Percentiles rank a stretch among this genome's conserved stretches.
These are phyloP conservation scores for Sphagnum fallax DNA, from an alignment of 228 moss, liverwort and hornwort species.

Conservation along the genomic window DNA sequence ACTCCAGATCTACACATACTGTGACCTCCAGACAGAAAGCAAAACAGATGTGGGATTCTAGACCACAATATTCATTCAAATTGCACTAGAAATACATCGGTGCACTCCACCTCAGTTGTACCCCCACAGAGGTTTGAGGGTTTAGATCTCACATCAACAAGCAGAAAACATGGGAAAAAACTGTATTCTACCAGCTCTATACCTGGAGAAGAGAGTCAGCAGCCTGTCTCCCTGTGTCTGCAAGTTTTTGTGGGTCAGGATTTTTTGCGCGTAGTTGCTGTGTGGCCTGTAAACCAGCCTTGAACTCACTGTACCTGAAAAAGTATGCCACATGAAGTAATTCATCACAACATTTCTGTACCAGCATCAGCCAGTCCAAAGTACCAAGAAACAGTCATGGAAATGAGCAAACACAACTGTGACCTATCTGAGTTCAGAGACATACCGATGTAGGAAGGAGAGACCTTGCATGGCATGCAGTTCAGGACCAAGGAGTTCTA, in stretches of 20 bases:
- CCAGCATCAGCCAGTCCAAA: no score
- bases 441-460: slow-evolving; percentile 69
- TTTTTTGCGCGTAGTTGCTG: slow-evolving; percentile 67
- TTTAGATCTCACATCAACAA: no score
- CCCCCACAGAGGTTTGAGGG: no score
- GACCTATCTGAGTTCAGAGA: no score
- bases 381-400: no score
- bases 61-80: no score
- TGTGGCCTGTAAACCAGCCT: slow-evolving; percentile 65
- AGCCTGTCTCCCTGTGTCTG: slow-evolving; percentile 69
- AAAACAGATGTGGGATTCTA: background rate
- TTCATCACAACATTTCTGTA: no score
- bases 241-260: slow-evolving; percentile 54
- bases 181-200: background rate
- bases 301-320: slow-evolving; percentile 84
- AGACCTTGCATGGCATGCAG: slow-evolving; percentile 78
- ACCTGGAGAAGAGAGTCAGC: slow-evolving; percentile 75
- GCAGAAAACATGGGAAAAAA: no score
- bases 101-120: no score
- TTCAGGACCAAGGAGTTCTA: slow-evolving; percentile 85
- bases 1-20: background rate
- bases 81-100: no score
- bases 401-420: no score
- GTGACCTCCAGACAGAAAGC: background rate
- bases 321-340: background rate